These are phyloP conservation scores for Ceratocystis cacaofunesta DNA, from an alignment of 2,329 filamentous ascomycete species.

Conservation along the genomic window DNA sequence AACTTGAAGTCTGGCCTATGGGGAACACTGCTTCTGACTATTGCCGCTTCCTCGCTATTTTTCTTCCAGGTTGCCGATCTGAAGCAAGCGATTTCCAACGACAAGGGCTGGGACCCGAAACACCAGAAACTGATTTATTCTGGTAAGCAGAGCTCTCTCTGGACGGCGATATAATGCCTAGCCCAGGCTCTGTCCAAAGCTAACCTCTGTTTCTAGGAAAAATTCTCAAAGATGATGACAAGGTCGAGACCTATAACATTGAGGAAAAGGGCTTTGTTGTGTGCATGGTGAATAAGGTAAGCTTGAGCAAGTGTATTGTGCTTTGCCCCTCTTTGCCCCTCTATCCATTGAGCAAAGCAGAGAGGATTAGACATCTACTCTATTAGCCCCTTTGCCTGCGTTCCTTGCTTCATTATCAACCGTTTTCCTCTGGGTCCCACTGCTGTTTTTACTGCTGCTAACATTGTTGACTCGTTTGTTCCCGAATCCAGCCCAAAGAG, in stretches of 20 bases:
- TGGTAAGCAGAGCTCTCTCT: conserved; percentile 39
- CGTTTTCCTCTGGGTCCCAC: neutral
- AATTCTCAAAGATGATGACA: conserved; percentile 95
- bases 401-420: no score
- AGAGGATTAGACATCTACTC: no score
- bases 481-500: conserved; percentile 34
- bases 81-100: conserved; percentile 80
- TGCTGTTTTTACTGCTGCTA: neutral
- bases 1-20: neutral
- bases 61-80: conserved; percentile 62
- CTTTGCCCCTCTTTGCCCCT: neutral
- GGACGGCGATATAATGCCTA: neutral
- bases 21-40: neutral
- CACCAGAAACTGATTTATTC: conserved; percentile 96
- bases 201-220: conserved; percentile 49
- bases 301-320: conserved; percentile 15
- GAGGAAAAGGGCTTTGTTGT: conserved; percentile 99
- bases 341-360: neutral
- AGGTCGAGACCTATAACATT: conserved; percentile 91
- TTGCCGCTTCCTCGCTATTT: neutral
- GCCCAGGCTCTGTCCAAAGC: neutral
- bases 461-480: neutral
- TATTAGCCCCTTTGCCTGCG: neutral
- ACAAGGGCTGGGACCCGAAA: conserved; percentile 88
- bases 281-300: conserved; percentile 93